Evolutionary conservation across 129 eudicot species (phyloP).

Genomic region (Lonicera japonica): DNA sequence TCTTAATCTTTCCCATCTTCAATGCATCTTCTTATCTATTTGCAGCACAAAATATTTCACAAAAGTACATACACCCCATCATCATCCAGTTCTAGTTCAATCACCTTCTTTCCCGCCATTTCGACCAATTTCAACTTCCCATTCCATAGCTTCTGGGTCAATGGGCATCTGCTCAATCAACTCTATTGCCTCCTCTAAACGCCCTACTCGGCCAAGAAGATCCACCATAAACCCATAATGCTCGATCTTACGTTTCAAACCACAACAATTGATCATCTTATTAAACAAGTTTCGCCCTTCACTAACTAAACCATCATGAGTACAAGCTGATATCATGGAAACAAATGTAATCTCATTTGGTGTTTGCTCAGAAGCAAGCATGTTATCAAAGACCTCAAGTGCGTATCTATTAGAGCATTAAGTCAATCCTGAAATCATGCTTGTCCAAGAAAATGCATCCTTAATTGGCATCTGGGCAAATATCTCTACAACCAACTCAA

Average conservation of each 20-base stretch:
- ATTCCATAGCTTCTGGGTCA: conserved; percentile 56
- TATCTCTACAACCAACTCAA: too few relatives aligned
- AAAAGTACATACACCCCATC: conserved; percentile 62
- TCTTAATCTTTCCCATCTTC: conserved; percentile 41
- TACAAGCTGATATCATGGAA: conserved; percentile 55
- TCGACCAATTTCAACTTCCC: conserved; percentile 43
- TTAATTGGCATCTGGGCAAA: too few relatives aligned
- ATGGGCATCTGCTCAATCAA: conserved; percentile 61
- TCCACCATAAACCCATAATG: conserved; percentile 74
- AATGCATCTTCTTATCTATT: conserved; percentile 56
- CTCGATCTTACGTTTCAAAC: conserved; percentile 33
- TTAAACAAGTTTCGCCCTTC: conserved; percentile 40
- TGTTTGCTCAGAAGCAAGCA: too few relatives aligned
- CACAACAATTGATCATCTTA: conserved; percentile 20
- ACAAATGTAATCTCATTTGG: conserved; percentile 50
- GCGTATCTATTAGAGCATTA: conserved; percentile 39
- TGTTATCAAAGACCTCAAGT: conserved; percentile 31
- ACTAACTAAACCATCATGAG: conserved; percentile 47
- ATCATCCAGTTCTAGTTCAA: conserved; percentile 54
- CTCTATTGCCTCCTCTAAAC: too few relatives aligned
- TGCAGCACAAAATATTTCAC: conserved; percentile 34
- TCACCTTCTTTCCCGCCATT: conserved; percentile 41
- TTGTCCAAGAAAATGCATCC: too few relatives aligned
- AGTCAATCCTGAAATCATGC: conserved; percentile 51
- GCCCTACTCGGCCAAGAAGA: conserved; percentile 52